Evolutionary conservation across 345 rosid species (phyloP), one percentile per base, ranked within the genome.

Genomic region (Geranium rotundifolium): DNA sequence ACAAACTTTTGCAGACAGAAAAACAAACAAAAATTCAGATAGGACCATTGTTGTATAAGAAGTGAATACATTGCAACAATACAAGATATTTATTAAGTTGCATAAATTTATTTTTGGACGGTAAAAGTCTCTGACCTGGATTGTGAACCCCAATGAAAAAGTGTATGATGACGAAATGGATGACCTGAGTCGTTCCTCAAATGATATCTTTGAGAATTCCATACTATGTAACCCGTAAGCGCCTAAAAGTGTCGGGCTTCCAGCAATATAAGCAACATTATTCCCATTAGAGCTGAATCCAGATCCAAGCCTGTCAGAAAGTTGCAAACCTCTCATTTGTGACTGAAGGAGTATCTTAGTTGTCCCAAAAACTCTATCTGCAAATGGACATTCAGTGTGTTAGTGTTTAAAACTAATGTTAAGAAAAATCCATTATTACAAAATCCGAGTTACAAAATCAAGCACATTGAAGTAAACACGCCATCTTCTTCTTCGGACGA

Each of bases 201-300:
- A 74, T 37, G 79, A 65, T 61, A 54, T 65, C 19, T 70, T 69
- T 10, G 66, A 61, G 29, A 80, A 6, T 62, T 77, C 70, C 29
- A 67, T 59, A 68, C 56, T 69, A 17, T 67, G 62, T 27, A 77
- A 58, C 63, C 79, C 84, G 60, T 63, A 67, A 61, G 73, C 75
- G 65, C 65, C 72, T 70, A 80, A 58, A 29, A 77, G 84, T 37
- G 69, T 77, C 18, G 71, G 41, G 68, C 81, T 77, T 68, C 84
- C 69, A 19, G 79, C 75, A 56, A 80, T 66, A 66, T 70, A 80
- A 63, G 81, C 75, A 12, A 72, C 77, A 23, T 34, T 70, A 70
- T 77, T 80, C 14, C 84, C 84, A 50, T 80, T 74, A 31, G 75
- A 67, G 60, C 79, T 77, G 72, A 80, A 71, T 39, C 77, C 81